Evolutionary conservation across 202 grass and related monocot genomes (phyloP).

Genomic region (Elaeis oleifera): DNA sequence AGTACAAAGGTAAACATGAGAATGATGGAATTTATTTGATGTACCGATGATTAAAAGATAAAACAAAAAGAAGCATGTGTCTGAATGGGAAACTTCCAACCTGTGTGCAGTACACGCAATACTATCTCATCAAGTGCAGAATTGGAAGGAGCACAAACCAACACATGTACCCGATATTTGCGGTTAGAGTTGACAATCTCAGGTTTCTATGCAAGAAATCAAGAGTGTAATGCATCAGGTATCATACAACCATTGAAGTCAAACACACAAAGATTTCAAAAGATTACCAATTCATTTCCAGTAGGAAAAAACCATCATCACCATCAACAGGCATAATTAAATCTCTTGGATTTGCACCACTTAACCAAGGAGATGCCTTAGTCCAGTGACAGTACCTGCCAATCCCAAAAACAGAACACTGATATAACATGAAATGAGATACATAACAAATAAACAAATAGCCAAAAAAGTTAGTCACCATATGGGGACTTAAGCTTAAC

Average conservation of each 20-base stretch:
- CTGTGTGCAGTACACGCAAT: slow-evolving; percentile 72
- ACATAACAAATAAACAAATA: slow-evolving; percentile 7
- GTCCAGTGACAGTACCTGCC: slow-evolving; percentile 61
- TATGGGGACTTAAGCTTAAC: too few species aligned
- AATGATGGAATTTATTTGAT: too few species aligned
- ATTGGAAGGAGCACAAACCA: slow-evolving; percentile 97
- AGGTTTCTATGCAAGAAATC: slow-evolving; percentile 60
- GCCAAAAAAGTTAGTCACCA: neutral
- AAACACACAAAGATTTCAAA: slow-evolving; percentile 15
- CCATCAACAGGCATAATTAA: slow-evolving; percentile 79
- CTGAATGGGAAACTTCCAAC: slow-evolving; percentile 31
- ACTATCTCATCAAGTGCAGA: slow-evolving; percentile 99
- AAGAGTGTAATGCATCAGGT: slow-evolving; percentile 12
- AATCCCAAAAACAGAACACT: slow-evolving; percentile 16
- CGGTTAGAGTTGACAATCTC: slow-evolving; percentile 86
- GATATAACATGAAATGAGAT: neutral
- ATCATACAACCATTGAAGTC: slow-evolving; percentile 4
- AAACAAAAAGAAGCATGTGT: neutral
- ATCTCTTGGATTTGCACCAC: slow-evolving; percentile 82
- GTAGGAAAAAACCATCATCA: slow-evolving; percentile 96
- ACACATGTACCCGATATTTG: slow-evolving; percentile 87
- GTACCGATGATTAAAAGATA: neutral
- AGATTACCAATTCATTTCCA: slow-evolving; percentile 89
- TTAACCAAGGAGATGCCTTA: slow-evolving; percentile 86
- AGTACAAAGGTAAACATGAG: too few species aligned